These are phyloP conservation scores for Penicillium cosmopolitanum DNA, from an alignment of 495 filamentous ascomycete species.

Conservation along the genomic window DNA sequence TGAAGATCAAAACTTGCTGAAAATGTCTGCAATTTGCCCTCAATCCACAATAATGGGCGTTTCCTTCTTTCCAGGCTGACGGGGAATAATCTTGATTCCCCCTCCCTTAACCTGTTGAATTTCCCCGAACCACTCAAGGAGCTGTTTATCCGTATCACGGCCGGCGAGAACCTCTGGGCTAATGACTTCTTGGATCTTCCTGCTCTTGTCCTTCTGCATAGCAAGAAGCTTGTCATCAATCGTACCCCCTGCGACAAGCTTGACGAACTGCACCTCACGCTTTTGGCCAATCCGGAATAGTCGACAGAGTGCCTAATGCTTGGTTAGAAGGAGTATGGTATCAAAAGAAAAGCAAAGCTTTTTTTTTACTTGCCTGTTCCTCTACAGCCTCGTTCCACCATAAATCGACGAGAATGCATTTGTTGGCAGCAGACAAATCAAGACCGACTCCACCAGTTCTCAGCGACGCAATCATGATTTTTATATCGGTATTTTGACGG, in stretches of 20 bases:
- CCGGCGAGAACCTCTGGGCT: neutral
- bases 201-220: conserved; percentile 27
- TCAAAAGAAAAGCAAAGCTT: too few relatives aligned
- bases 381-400: conserved; percentile 62
- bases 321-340: conserved; percentile 10
- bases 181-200: neutral
- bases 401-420: conserved; percentile 60
- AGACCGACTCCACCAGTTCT: conserved; percentile 53
- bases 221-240: neutral
- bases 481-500: conserved; percentile 18
- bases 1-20: too few relatives aligned
- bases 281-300: conserved; percentile 66
- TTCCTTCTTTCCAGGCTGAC: too few relatives aligned
- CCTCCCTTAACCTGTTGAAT: neutral
- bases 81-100: neutral
- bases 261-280: conserved; percentile 55
- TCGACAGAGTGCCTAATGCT: conserved; percentile 61
- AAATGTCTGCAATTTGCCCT: too few relatives aligned
- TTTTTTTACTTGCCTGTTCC: conserved; percentile 47
- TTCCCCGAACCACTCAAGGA: neutral
- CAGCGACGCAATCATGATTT: conserved; percentile 48
- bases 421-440: conserved; percentile 58
- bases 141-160: neutral
- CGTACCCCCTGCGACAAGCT: conserved; percentile 29
- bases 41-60: too few relatives aligned